Conservation (phyloP, 352 stramenopile genomes). For the Pythium coloratum region DNA sequence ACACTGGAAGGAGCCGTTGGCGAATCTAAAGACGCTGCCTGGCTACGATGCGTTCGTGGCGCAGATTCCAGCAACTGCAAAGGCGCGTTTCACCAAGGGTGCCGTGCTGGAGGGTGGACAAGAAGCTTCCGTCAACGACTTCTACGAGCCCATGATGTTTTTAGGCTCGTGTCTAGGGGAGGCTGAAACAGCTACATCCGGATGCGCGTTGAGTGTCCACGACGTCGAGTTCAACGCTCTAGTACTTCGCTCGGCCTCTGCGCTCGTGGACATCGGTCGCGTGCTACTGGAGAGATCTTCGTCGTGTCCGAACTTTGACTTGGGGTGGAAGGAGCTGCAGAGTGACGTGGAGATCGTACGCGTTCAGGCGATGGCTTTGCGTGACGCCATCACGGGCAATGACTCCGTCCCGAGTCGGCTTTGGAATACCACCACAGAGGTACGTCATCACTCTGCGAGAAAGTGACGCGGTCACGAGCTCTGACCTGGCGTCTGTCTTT, state of each 20-base stretch:
- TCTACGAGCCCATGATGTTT: conserved; percentile 87
- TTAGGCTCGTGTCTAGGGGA: conserved; percentile 37
- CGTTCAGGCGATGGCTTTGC: conserved; percentile 31
- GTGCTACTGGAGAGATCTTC: conserved; percentile 66
- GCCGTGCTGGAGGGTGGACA: conserved; percentile 38
- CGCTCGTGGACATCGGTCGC: conserved; percentile 63
- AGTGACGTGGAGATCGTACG: conserved; percentile 40
- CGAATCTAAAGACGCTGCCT: conserved; percentile 39
- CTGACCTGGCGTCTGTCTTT: neutral
- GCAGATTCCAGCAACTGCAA: conserved; percentile 48
- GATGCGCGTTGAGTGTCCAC: conserved; percentile 45
- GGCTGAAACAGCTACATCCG: neutral
- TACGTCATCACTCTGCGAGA: conserved; percentile 7
- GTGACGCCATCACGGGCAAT: conserved; percentile 45
- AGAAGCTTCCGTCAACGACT: conserved; percentile 37
- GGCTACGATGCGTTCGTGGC: conserved; percentile 50
- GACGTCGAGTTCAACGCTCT: conserved; percentile 86
- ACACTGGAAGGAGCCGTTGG: conserved; percentile 60
- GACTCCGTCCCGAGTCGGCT: conserved; percentile 37
- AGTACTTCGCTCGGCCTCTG: conserved; percentile 58
- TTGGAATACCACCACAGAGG: conserved; percentile 62
- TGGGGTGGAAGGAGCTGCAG: conserved; percentile 44
- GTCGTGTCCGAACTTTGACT: conserved; percentile 47
- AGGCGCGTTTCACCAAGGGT: conserved; percentile 49
- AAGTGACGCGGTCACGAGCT: neutral